Base-by-base conservation (phyloP, 768 basidiomycete species). In the Termitomyces sp. region DNA sequence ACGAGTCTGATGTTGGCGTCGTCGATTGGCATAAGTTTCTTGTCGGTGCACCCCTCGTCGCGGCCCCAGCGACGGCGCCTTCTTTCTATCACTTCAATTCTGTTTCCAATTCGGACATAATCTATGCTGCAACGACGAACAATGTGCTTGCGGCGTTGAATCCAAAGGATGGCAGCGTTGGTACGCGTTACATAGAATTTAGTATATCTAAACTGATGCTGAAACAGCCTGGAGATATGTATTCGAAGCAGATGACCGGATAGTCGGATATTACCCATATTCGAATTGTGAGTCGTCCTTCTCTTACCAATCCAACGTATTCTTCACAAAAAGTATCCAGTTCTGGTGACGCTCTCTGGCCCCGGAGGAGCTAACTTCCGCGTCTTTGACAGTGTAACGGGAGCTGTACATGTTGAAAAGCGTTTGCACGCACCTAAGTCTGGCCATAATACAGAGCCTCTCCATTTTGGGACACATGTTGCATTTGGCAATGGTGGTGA, bases 11-110 rank as follows among this genome's bases (percentile, higher is more conserved):
- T 58, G 89, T 84, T 56, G 91, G 91, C 47, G 74, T 89, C 47
- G 80, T 95, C 48, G 94, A 96, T 76, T 98, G 95, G 95, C 82
- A 97, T 72, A 89, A 85, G 64, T 72, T 79, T 14, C 80, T 89
- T 32, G 75, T 93, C 57, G 95, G 95, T 16, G 80, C 88, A 4
- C 91, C 93, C 0, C 76, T 87, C 4, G 71, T 79, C 36, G 73
- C 77, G 9, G 77, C 83, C 2, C 68, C 65, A 0, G 67, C 77
- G 18, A 82, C 81, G 1, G 76, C 87, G 6, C 93, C 93, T 0
- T 70, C 77, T 9, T 86, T 93, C 63, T 82, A 83, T 63, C 52
- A 28, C 5, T 38, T 53, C 52, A 43, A 20, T 30, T 54, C 40
- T 54, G 40, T 14, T 54, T n/a, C 28, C 38, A 68, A 76, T 32